Conservation (phyloP, 2,329 filamentous ascomycete species). For the Apiospora kogelbergensis region DNA sequence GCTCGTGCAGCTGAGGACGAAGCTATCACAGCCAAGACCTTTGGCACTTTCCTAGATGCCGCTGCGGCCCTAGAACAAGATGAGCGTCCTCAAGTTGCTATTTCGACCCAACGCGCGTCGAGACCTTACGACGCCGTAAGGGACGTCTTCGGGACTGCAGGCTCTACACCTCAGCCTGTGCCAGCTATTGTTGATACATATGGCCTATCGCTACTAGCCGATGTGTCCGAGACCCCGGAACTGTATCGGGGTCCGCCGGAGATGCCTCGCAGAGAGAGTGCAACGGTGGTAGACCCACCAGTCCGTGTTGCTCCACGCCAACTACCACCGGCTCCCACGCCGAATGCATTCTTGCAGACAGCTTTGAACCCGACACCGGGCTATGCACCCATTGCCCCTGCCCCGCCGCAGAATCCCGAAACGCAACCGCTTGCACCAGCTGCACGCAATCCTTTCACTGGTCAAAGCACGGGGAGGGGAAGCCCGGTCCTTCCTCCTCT, state of each 20-base stretch:
- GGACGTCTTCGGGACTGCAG: slow-evolving; percentile 40
- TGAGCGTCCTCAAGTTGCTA: slow-evolving; percentile 11
- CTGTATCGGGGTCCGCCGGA: slow-evolving; percentile 12
- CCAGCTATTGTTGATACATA: slow-evolving; percentile 20
- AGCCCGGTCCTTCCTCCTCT: slow-evolving; percentile 38
- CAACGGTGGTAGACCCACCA: slow-evolving; percentile 29
- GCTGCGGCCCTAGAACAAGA: slow-evolving; percentile 18
- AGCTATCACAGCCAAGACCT: slow-evolving; percentile 10
- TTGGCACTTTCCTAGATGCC: slow-evolving; percentile 23
- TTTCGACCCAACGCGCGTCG: slow-evolving; percentile 24
- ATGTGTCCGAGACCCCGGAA: slow-evolving; percentile 25
- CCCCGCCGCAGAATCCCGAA: slow-evolving; percentile 24
- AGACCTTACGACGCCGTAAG: slow-evolving; percentile 45
- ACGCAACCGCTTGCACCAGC: slow-evolving; percentile 20
- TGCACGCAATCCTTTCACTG: slow-evolving; percentile 34
- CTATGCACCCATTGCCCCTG: slow-evolving; percentile 29
- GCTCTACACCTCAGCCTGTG: slow-evolving; percentile 20
- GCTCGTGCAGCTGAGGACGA: slow-evolving; percentile 3
- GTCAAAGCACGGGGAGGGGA: slow-evolving; percentile 25
- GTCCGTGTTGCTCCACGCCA: background rate
- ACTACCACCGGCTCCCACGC: slow-evolving; percentile 15
- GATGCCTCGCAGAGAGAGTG: slow-evolving; percentile 14
- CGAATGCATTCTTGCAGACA: slow-evolving; percentile 37
- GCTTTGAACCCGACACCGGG: slow-evolving; percentile 34
- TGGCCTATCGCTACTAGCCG: slow-evolving; percentile 32